Base-by-base conservation (phyloP, 2,329 filamentous ascomycete species). In the Tolypocladium endophyticum region DNA sequence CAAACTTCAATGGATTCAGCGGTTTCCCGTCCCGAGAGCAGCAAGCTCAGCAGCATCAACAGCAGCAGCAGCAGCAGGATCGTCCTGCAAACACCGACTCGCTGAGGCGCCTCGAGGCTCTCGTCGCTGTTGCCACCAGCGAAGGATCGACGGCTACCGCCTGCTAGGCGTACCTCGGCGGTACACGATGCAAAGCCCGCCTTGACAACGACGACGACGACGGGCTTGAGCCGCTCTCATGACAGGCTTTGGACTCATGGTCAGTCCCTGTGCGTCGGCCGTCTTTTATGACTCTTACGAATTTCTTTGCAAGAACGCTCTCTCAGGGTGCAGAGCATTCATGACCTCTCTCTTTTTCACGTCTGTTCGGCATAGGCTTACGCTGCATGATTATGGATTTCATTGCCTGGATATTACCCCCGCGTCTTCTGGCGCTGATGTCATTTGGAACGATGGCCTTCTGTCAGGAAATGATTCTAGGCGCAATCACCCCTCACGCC, bases 1-100 rank as follows among this genome's bases (percentile, higher is more conserved):
- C 82, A 3, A 85, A 85, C 64, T 74, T 83, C 52, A 77, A 66
- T 38, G 76, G 74, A 3, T 83, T 83, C 61, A 71, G 76, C 30
- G 80, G 79, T 0, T 83, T 84, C 53, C 81, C 81, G 0, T 68
- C 70, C 6, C 66, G 70, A 47, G 73, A 75, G 54, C 62, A 67
- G 9, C 62, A 61, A 23, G 30, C 12, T 23, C 50, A 54, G 50
- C 50, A 54, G 30, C 50, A 75, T 53, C 63, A 67, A 8, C 62
- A 61, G 23, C 56, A 59, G 12, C 63, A 64, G 20, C 66, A 69
- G 28, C 69, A 68, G 28, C 67, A 68, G n/a, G 72, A 71, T 7
- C 67, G 69, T 3, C 61, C 68, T 7, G 62, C 63, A 20, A 71
- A 68, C 28, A 64, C 66, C 0, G 74, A 74, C 54, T 65, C 73